Evolutionary conservation across 129 eudicot genomes (phyloP).

Genomic region (Rutidosis leptorrhynchoides): DNA sequence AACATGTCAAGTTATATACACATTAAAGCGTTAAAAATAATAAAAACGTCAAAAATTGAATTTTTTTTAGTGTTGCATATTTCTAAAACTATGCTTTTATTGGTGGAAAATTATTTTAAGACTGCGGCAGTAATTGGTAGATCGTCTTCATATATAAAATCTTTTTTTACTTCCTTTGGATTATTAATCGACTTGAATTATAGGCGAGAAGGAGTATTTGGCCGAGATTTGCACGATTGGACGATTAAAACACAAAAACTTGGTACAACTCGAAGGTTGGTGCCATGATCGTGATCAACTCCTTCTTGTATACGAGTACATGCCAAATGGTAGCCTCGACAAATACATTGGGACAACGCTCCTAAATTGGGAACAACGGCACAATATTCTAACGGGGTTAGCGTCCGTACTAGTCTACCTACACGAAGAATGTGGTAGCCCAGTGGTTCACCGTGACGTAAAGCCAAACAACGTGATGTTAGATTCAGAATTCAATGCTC

Average conservation of each 20-base stretch:
- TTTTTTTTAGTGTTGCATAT: no score
- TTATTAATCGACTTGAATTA: neutral
- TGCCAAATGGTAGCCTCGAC: slow-evolving; percentile 78
- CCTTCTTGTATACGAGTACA: slow-evolving; percentile 68
- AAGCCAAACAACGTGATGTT: slow-evolving; percentile 78
- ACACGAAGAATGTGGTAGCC: slow-evolving; percentile 67
- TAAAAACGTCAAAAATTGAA: no score
- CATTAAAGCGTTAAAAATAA: no score
- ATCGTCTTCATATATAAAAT: no score
- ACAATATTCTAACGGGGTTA: slow-evolving; percentile 49
- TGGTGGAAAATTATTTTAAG: no score
- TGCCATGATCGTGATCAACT: slow-evolving; percentile 63
- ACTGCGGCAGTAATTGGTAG: no score
- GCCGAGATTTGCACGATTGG: slow-evolving; percentile 79
- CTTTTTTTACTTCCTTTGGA: neutral
- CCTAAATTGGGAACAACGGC: slow-evolving; percentile 53
- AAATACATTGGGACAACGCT: slow-evolving; percentile 45
- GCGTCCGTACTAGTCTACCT: slow-evolving; percentile 67
- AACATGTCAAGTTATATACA: no score
- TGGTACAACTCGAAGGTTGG: slow-evolving; percentile 73
- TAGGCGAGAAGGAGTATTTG: slow-evolving; percentile 68
- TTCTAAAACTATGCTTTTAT: no score
- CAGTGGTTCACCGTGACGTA: slow-evolving; percentile 71
- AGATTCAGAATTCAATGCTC: slow-evolving; percentile 56
- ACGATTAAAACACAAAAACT: slow-evolving; percentile 58